Percentiles rank a stretch among this genome's conserved stretches.
phyloP scores from a whole-genome alignment of 441 rosid genomes.

The Metrosideros polymorpha region DNA sequence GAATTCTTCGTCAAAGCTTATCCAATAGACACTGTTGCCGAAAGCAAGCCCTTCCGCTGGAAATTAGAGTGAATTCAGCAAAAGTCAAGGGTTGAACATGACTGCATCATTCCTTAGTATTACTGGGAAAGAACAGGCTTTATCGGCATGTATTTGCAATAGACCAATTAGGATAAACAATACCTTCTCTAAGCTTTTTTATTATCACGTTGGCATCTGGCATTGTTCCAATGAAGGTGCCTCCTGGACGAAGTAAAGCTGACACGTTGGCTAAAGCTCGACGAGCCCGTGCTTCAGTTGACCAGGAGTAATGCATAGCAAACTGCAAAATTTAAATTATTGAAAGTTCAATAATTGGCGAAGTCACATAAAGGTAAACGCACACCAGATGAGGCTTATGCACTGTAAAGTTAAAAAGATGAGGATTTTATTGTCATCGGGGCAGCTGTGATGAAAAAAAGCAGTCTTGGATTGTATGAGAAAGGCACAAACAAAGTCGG shows the following conservation, averaged over 20 bases:
- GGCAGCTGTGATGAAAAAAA: neutral
- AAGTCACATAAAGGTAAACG: neutral
- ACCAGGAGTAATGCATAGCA: conserved; percentile 96
- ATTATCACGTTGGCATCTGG: conserved; percentile 94
- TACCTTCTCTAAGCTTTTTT: conserved; percentile 84
- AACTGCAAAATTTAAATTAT: conserved; percentile 37
- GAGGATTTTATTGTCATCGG: neutral
- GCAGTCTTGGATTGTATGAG: neutral
- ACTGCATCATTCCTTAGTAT: neutral
- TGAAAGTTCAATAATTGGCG: neutral
- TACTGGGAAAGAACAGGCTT: neutral
- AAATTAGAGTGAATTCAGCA: neutral
- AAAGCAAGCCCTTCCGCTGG: conserved; percentile 68
- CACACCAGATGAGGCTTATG: neutral
- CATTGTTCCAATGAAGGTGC: conserved; percentile 90
- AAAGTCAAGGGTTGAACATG: neutral
- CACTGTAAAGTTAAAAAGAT: neutral
- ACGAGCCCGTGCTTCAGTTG: conserved; percentile 85
- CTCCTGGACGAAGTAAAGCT: conserved; percentile 92
- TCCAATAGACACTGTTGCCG: conserved; percentile 85
- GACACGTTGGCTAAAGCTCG: conserved; percentile 93
- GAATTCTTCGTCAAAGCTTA: conserved; percentile 75
- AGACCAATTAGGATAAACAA: neutral
- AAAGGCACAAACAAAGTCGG: neutral
- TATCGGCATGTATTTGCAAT: neutral